Evolutionary conservation across 1,284 basidiomycete genomes (phyloP).

Genomic region (Rhodotorula sp.): DNA sequence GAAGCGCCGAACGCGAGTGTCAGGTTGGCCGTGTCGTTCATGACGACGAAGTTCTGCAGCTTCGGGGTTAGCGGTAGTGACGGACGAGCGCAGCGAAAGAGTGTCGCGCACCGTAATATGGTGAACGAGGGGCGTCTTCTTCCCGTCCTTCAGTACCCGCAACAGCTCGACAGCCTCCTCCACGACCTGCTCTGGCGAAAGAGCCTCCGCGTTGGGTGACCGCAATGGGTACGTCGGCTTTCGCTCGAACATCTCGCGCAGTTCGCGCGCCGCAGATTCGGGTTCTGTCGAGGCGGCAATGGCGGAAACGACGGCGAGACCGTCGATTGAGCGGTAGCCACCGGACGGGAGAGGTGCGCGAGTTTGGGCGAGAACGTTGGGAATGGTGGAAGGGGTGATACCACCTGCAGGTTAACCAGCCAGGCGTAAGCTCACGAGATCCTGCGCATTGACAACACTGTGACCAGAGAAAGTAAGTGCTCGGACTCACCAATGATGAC

Average conservation of each 20-base stretch:
- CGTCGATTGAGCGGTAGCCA: constrained; percentile 58
- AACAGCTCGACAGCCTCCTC: constrained; percentile 56
- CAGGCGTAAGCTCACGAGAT: too few relatives aligned
- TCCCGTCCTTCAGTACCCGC: constrained; percentile 54
- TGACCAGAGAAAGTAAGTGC: neutral
- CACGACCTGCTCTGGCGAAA: constrained; percentile 50
- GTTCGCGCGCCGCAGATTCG: constrained; percentile 43
- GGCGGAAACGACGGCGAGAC: constrained; percentile 87
- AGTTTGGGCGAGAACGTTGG: constrained; percentile 53
- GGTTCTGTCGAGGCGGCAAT: constrained; percentile 74
- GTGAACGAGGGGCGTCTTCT: constrained; percentile 67
- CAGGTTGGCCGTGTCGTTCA: constrained; percentile 59
- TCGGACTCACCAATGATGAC: constrained; percentile 68
- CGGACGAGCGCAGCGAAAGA: neutral
- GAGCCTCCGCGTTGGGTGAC: neutral
- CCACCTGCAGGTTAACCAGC: constrained; percentile 74
- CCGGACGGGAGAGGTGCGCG: constrained; percentile 24
- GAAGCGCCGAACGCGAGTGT: constrained; percentile 85
- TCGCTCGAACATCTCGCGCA: constrained; percentile 15
- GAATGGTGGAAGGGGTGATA: constrained; percentile 73
- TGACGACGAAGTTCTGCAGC: constrained; percentile 40
- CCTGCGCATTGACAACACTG: neutral
- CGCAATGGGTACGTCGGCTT: neutral
- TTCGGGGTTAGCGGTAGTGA: neutral
- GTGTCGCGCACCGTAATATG: constrained; percentile 58